Conservation (phyloP, 2,329 filamentous ascomycete species). For the Pleoardoris graminearum region DNA sequence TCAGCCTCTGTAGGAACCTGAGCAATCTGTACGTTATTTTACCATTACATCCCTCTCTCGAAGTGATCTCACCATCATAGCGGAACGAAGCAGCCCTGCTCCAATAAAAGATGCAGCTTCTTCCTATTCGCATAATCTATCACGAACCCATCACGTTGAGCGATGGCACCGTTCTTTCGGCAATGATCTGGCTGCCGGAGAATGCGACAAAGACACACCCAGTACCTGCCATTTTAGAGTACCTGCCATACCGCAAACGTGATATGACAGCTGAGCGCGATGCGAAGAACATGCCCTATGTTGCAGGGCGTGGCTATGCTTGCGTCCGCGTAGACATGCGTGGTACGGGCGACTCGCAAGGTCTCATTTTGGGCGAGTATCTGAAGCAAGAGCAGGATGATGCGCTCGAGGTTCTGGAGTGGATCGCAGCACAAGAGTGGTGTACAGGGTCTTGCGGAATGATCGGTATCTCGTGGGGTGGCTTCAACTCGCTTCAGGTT, state of each 20-base stretch:
- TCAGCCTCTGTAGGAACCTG: too few relatives aligned
- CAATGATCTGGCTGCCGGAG: conserved; percentile 5
- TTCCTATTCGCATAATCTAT: conserved; percentile 7
- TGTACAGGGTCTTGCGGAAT: conserved; percentile 5
- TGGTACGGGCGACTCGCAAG: conserved; percentile 8
- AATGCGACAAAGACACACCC: background rate
- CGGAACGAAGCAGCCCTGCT: too few relatives aligned
- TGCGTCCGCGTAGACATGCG: conserved; percentile 7
- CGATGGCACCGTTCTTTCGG: conserved; percentile 2
- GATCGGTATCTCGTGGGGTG: conserved; percentile 7
- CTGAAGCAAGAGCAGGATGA: conserved; percentile 7
- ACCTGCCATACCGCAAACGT: conserved; percentile 3
- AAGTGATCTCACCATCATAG: too few relatives aligned
- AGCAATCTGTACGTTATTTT: too few relatives aligned
- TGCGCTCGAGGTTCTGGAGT: conserved; percentile 1
- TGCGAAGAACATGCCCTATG: conserved; percentile 6
- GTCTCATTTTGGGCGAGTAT: conserved; percentile 3
- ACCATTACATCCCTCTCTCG: too few relatives aligned
- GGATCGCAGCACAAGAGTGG: conserved; percentile 5
- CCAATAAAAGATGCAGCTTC: conserved; percentile 7
- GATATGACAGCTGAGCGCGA: conserved; percentile 7
- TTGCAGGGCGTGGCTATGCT: conserved; percentile 4
- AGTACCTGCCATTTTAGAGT: conserved; percentile 4
- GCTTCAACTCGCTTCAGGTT: conserved; percentile 7
- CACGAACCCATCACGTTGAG: conserved; percentile 3